These are phyloP conservation scores for Quercus phellos DNA, from an alignment of 331 rosid genomes.

Conservation along the genomic window DNA sequence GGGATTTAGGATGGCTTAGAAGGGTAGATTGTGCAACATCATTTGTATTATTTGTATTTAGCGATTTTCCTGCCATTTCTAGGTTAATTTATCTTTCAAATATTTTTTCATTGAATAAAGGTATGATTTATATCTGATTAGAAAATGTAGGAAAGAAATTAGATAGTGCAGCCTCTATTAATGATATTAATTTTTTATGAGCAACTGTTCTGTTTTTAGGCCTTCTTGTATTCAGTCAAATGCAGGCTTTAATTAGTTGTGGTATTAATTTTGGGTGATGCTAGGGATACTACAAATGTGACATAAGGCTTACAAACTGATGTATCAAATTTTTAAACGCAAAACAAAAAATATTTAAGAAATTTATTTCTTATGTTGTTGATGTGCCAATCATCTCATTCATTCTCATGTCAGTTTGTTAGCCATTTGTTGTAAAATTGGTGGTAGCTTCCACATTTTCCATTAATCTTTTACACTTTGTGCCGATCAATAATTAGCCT, in stretches of 20 bases:
- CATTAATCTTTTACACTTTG: neutral
- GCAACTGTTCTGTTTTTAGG: conserved; percentile 8
- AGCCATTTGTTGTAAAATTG: too few species aligned
- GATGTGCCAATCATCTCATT: too few species aligned
- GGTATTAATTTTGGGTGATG: neutral
- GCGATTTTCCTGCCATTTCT: conserved; percentile 34
- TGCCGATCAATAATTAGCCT: neutral
- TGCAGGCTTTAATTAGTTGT: neutral
- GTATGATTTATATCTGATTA: conserved; percentile 35
- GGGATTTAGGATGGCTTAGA: conserved; percentile 27
- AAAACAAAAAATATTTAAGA: too few species aligned
- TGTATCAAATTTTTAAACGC: too few species aligned
- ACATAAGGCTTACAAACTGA: too few species aligned
- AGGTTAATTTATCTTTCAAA: conserved; percentile 37
- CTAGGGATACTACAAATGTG: neutral
- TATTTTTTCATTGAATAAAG: conserved; percentile 47
- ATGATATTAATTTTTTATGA: conserved; percentile 21
- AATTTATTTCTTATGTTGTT: too few species aligned
- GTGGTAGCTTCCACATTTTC: too few species aligned
- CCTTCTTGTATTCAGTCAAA: neutral
- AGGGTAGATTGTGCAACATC: conserved; percentile 37
- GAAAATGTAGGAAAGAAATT: conserved; percentile 33
- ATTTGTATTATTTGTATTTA: conserved; percentile 45
- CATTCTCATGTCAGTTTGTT: too few species aligned
- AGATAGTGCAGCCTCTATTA: conserved; percentile 22